phyloP scores from a whole-genome alignment of 495 filamentous ascomycete species.

The Corynascus novoguineensis region DNA sequence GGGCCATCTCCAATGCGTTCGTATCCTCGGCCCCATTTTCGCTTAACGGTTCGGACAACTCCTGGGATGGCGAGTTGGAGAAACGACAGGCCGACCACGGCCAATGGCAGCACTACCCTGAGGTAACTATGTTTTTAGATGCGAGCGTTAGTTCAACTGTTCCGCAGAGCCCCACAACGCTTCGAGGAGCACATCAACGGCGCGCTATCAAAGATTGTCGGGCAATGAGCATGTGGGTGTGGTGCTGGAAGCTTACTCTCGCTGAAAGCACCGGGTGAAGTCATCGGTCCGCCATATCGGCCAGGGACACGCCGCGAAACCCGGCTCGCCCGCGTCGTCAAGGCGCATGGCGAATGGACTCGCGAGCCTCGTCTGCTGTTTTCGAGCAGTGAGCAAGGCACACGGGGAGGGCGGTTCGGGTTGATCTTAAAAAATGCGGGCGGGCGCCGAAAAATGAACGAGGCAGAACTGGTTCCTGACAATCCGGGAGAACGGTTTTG shows the following conservation, averaged over 20 bases:
- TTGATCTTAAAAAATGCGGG: background rate
- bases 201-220: background rate
- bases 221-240: background rate
- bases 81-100: constrained; percentile 63
- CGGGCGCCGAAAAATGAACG: background rate
- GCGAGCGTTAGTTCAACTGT: constrained; percentile 14
- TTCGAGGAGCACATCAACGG: constrained; percentile 1
- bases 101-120: constrained; percentile 73
- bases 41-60: constrained; percentile 42
- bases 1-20: constrained; percentile 38
- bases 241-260: constrained; percentile 53
- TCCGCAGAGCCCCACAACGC: constrained; percentile 3
- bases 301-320: constrained; percentile 68
- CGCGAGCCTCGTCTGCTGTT: constrained; percentile 1
- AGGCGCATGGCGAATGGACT: constrained; percentile 13
- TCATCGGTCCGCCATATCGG: constrained; percentile 86
- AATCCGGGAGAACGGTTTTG: background rate
- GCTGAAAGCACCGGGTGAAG: constrained; percentile 80
- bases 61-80: constrained; percentile 55
- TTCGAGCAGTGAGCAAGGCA: background rate
- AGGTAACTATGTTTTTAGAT: constrained; percentile 58
- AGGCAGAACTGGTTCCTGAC: background rate
- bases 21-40: constrained; percentile 47
- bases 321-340: constrained; percentile 31
- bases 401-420: background rate